Evolutionary conservation across 257 asterid genomes (phyloP), one percentile per base, ranked within the genome.

Genomic region (Primulina tabacum): DNA sequence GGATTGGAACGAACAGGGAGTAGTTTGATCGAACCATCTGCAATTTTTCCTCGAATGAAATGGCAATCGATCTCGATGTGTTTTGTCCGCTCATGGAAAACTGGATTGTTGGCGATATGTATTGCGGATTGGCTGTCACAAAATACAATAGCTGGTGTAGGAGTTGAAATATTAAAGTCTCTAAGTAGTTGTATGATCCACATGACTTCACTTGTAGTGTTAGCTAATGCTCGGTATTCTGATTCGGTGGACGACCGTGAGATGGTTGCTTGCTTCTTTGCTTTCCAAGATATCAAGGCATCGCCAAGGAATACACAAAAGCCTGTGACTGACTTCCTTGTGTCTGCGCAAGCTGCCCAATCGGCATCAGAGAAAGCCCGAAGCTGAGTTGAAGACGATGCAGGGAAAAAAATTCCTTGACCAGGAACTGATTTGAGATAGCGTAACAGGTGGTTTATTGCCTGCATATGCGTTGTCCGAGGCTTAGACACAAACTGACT

Each of bases 371-470:
- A 50, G 11, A 16, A 67, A 0, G 65, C 70, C 2, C 2, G 0
- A 0, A 40, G 20, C 2, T 1, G 14, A 0, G 20, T 0, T 0
- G 8, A 1, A 0, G 7, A 26, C 0, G 18, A 0, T 6, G 37
- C 21, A 0, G 72, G 32, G 0, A 28, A 67, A 2, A 68, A 64
- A 0, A 70, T 0, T 0, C 69, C 68, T 0, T 70, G 57, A 0
- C 62, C 53, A 0, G 68, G 47, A 0, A n/a, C 2, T 0, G 3
- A 6, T 8, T 64, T 65, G 0, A 70, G 10, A 12, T 37, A 70
- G 0, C 29, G 29, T 0, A 76, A 2, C 0, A 76, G 2, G 2
- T 60, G 43, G 0, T 63, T 29, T 0, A 24, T 14, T 0, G 16
- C 69, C 0, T 14, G 0, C 14, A 43, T 2, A 2, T 70, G 76